Evolutionary conservation across 371 early-diverging fungal species (phyloP).

Genomic region (Amoeboaphelidium protococcarum): DNA sequence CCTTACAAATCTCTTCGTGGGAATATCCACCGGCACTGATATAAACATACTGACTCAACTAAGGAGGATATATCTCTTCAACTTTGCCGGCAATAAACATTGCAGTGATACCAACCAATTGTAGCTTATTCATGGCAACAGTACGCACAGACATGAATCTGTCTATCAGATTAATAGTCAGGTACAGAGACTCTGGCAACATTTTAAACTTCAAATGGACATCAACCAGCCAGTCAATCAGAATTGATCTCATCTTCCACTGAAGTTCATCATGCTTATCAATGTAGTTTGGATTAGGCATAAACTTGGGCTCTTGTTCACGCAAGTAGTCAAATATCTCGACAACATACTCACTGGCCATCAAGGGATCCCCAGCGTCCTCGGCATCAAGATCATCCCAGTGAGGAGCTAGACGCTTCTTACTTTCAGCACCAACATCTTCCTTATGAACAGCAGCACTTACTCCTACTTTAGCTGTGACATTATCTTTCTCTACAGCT

Average conservation of each 20-base stretch:
- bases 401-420: too few relatives aligned
- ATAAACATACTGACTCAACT: conserved; percentile 44
- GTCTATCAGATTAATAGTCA: conserved; percentile 87
- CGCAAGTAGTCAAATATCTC: conserved; percentile 68
- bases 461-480: background rate
- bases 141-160: conserved; percentile 69
- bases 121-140: conserved; percentile 63
- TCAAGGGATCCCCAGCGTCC: conserved; percentile 46
- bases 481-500: background rate
- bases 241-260: conserved; percentile 74
- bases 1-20: conserved; percentile 51
- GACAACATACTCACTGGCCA: conserved; percentile 64
- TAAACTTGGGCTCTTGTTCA: conserved; percentile 31
- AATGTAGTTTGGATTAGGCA: conserved; percentile 60
- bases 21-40: conserved; percentile 47
- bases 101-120: conserved; percentile 84
- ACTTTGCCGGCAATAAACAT: conserved; percentile 88
- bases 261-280: conserved; percentile 52
- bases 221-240: conserved; percentile 80
- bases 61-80: conserved; percentile 75
- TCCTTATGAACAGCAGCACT: background rate
- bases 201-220: conserved; percentile 67
- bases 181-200: conserved; percentile 83
- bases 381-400: conserved; percentile 32
- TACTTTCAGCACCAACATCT: too few relatives aligned